Evolutionary conservation across 495 filamentous ascomycete genomes (phyloP).

Genomic region (Poronia punctata): DNA sequence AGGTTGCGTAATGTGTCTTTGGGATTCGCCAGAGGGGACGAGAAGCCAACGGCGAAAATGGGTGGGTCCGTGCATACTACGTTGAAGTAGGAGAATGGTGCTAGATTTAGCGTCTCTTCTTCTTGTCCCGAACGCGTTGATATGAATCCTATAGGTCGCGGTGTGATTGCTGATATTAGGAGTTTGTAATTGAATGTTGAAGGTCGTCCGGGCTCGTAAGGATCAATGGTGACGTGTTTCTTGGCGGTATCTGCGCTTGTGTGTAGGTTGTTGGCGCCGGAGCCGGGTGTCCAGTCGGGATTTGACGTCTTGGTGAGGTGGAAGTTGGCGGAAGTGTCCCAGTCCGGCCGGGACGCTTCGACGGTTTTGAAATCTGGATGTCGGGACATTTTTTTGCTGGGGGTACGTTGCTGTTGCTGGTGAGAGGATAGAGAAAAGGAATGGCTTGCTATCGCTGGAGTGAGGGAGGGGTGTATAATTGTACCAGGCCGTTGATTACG

Average conservation of each 20-base stretch:
- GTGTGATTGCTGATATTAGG: slow-evolving; percentile 78
- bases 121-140: slow-evolving; percentile 39
- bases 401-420: slow-evolving; percentile 4
- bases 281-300: slow-evolving; percentile 72
- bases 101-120: slow-evolving; percentile 55
- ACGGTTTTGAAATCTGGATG: slow-evolving; percentile 72
- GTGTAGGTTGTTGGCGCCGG: slow-evolving; percentile 54
- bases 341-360: slow-evolving; percentile 67
- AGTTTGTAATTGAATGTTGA: slow-evolving; percentile 81
- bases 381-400: slow-evolving; percentile 41
- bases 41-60: slow-evolving; percentile 75
- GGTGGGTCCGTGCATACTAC: slow-evolving; percentile 86
- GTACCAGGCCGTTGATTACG: no score
- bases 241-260: slow-evolving; percentile 45
- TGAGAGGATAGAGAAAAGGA: neutral
- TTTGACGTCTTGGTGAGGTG: slow-evolving; percentile 62
- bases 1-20: slow-evolving; percentile 81
- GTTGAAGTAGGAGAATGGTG: slow-evolving; percentile 81
- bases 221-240: slow-evolving; percentile 72
- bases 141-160: slow-evolving; percentile 62
- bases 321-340: slow-evolving; percentile 45
- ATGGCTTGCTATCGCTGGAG: neutral
- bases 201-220: slow-evolving; percentile 63
- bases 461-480: neutral
- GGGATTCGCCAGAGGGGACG: slow-evolving; percentile 39